A percentile compares a stretch with the other conserved stretches of the same genome.
phyloP scores from a whole-genome alignment of 2,329 filamentous ascomycete genomes.

The Fonsecaea nubica region DNA sequence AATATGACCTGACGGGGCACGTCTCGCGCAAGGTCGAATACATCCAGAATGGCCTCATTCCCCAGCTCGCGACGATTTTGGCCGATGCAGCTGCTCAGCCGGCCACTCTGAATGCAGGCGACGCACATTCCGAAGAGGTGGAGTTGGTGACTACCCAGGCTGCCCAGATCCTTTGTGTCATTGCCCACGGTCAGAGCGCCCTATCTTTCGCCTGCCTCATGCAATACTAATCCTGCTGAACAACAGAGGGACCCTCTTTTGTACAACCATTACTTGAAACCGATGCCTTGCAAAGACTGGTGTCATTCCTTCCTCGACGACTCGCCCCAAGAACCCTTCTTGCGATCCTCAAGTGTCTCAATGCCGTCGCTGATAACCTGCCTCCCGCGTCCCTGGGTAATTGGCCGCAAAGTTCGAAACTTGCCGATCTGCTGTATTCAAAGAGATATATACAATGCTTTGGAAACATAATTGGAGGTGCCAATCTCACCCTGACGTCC shows the following conservation, averaged over 20 bases:
- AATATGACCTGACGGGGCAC: constrained; percentile 90
- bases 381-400: constrained; percentile 60
- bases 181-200: constrained; percentile 75
- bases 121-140: constrained; percentile 57
- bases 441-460: constrained; percentile 67
- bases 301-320: constrained; percentile 70
- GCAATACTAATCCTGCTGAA: constrained; percentile 1
- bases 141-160: constrained; percentile 76
- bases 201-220: constrained; percentile 38
- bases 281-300: constrained; percentile 72
- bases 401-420: constrained; percentile 56
- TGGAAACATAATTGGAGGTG: constrained; percentile 64
- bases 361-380: constrained; percentile 72
- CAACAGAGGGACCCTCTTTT: constrained; percentile 77
- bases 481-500: constrained; percentile 54
- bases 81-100: constrained; percentile 50
- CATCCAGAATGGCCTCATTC: constrained; percentile 70
- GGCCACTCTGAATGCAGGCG: constrained; percentile 36
- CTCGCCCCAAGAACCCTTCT: constrained; percentile 70
- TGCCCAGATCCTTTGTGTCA: constrained; percentile 81
- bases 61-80: constrained; percentile 57
- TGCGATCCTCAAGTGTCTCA: constrained; percentile 75
- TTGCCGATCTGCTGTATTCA: constrained; percentile 71
- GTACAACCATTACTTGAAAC: constrained; percentile 75
- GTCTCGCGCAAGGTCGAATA: constrained; percentile 82